Conservation (phyloP, 371 early-diverging fungal species). For the Apophysomyces ossiformis region DNA sequence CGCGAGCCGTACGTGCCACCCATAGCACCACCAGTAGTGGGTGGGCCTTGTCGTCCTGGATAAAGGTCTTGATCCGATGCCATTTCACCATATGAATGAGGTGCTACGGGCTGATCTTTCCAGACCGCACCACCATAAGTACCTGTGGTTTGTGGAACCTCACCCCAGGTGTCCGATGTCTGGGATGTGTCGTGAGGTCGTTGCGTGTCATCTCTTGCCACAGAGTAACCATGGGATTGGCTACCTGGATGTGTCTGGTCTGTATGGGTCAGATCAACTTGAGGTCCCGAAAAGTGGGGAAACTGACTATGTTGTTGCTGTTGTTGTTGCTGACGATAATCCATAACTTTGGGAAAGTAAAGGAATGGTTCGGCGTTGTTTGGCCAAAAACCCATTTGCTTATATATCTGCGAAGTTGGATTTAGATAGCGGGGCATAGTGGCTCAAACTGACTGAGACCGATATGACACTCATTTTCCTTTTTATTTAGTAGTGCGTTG, state of each 20-base stretch:
- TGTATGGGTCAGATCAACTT: neutral
- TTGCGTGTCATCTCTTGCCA: neutral
- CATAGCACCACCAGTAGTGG: neutral
- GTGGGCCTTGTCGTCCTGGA: neutral
- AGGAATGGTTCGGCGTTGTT: no score
- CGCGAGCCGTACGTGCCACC: neutral
- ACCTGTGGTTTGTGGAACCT: no score
- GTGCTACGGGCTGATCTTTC: neutral
- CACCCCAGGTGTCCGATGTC: no score
- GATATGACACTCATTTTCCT: no score
- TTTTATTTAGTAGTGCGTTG: no score
- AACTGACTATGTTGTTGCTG: neutral
- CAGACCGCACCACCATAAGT: neutral
- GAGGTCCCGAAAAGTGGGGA: neutral
- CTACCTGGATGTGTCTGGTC: neutral
- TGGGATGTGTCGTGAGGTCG: neutral
- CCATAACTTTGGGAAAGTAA: no score
- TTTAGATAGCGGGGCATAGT: no score
- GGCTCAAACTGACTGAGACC: no score
- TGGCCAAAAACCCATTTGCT: no score
- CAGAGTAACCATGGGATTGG: neutral
- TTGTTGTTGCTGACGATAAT: no score
- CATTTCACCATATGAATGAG: constrained; percentile 1
- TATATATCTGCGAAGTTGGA: no score
- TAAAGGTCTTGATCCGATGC: neutral